Conservation (phyloP, 805 yeast species). For the Barnettozyma vustinii region DNA sequence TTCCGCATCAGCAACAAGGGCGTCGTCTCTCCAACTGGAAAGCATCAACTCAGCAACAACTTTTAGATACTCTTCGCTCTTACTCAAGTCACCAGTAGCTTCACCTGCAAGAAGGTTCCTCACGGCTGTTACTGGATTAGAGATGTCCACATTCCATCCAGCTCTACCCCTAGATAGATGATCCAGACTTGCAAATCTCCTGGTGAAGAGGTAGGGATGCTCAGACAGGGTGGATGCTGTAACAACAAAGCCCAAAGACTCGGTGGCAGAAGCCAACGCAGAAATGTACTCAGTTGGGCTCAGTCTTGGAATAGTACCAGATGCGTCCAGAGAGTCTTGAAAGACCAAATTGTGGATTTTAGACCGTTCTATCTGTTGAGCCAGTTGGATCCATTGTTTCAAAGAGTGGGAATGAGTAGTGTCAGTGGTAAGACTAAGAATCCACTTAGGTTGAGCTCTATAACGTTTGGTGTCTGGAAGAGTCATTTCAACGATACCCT, state of each 20-base stretch:
- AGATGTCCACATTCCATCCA: background rate
- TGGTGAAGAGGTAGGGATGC: background rate
- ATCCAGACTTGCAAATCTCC: background rate
- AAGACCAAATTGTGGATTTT: background rate
- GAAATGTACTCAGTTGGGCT: background rate
- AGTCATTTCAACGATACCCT: background rate
- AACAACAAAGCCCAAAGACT: background rate
- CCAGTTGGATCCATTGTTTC: background rate
- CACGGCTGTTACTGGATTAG: background rate
- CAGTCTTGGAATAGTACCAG: background rate
- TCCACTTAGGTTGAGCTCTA: background rate
- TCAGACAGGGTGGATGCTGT: background rate
- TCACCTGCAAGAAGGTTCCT: background rate
- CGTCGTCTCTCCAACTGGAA: conserved; percentile 41
- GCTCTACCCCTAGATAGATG: background rate
- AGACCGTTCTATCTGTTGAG: background rate
- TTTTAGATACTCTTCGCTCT: conserved; percentile 25
- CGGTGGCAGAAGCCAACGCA: background rate
- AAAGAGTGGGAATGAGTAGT: background rate
- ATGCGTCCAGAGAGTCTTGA: background rate
- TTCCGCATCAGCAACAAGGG: conserved; percentile 16
- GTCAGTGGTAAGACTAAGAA: background rate
- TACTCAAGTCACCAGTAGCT: background rate
- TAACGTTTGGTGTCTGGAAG: background rate
- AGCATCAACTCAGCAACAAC: conserved; percentile 36